Conservation (phyloP, 1,284 basidiomycete genomes). For the Sanghuangporus weigelae region DNA sequence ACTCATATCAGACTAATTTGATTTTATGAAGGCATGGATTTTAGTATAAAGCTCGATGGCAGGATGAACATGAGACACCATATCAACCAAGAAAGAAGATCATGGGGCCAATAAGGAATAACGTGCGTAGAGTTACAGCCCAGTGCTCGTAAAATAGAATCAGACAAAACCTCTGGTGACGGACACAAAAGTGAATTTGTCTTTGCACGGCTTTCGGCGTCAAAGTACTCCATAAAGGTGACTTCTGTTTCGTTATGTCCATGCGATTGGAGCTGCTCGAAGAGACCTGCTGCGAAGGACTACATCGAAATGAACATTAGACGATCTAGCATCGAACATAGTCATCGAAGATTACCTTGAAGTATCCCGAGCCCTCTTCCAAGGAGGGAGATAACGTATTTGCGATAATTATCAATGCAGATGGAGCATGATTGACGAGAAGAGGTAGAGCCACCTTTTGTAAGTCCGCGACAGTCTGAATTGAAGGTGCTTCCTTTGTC, state of each 20-base stretch:
- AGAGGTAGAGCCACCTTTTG: slow-evolving; percentile 1
- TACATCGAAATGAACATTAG: background rate
- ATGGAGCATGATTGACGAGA: slow-evolving; percentile 1
- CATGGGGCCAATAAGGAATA: slow-evolving; percentile 14
- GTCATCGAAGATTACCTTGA: background rate
- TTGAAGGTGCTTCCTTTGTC: background rate
- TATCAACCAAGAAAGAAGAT: slow-evolving; percentile 3
- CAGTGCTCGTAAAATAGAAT: slow-evolving; percentile 5
- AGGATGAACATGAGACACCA: slow-evolving; percentile 7
- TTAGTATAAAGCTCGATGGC: background rate
- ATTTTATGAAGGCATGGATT: background rate
- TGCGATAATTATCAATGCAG: background rate
- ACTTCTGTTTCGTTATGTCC: slow-evolving; percentile 1
- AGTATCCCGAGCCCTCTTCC: background rate
- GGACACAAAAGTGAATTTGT: background rate
- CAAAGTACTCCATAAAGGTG: slow-evolving; percentile 14
- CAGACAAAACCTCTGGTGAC: background rate
- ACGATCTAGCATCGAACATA: background rate
- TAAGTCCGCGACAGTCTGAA: slow-evolving; percentile 1
- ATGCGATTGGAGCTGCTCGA: background rate
- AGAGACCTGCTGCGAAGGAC: slow-evolving; percentile 6
- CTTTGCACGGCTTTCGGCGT: background rate
- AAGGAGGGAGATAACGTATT: background rate
- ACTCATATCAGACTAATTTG: background rate
- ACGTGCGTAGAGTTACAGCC: background rate